These are phyloP conservation scores for Raddia distichophylla DNA, from an alignment of 176 grass and related monocot species.

Conservation along the genomic window DNA sequence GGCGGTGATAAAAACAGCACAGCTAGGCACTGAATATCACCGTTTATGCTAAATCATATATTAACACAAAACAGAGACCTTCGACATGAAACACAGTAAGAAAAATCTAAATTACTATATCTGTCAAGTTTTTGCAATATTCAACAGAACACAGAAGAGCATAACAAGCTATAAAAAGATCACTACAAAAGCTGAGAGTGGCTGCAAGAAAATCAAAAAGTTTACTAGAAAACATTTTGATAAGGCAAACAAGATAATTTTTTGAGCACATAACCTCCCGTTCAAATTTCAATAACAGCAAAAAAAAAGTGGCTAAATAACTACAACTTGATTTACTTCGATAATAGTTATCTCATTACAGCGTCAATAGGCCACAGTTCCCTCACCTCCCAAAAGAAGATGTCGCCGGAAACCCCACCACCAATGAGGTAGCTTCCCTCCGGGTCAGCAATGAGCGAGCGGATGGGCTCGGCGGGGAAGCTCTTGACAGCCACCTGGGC, in stretches of 20 bases:
- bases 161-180: background rate
- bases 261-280: background rate
- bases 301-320: background rate
- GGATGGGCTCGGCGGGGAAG: slow-evolving; percentile 87
- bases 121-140: background rate
- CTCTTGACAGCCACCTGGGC: slow-evolving; percentile 75
- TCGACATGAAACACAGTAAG: background rate
- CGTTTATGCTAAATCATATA: background rate
- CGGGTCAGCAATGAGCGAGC: slow-evolving; percentile 62
- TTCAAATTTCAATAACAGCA: slow-evolving; percentile 3
- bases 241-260: background rate
- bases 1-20: background rate
- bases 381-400: slow-evolving; percentile 87
- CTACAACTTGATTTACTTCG: background rate
- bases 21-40: background rate
- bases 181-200: background rate
- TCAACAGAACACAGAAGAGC: background rate
- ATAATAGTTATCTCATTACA: background rate
- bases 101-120: background rate
- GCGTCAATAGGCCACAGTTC: slow-evolving; percentile 14
- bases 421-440: slow-evolving; percentile 87
- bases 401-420: slow-evolving; percentile 65
- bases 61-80: background rate
- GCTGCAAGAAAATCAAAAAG: background rate
- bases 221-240: background rate